Percentiles rank a stretch among this genome's conserved stretches.
Conservation (phyloP, 306 rosid species). For the Ormosia semicastrata region DNA sequence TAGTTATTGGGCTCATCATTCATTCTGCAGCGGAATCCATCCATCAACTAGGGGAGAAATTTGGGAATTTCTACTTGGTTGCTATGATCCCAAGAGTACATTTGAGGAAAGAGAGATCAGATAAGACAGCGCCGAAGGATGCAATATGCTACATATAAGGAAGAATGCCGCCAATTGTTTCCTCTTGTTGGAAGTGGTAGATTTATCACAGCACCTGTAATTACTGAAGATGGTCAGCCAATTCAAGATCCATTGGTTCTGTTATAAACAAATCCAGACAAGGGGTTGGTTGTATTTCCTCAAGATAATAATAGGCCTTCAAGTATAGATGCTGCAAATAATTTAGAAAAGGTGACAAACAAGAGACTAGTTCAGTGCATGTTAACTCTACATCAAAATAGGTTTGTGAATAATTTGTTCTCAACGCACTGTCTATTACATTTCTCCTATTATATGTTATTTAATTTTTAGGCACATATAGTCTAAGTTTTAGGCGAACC, state of each 20-base stretch:
- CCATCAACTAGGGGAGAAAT: too few species aligned
- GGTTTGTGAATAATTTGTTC: slow-evolving; percentile 51
- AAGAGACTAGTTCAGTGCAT: slow-evolving; percentile 84
- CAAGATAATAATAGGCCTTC: slow-evolving; percentile 37
- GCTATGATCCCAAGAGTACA: too few species aligned
- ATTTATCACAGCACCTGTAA: too few species aligned
- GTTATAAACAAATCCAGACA: slow-evolving; percentile 58
- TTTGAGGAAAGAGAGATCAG: too few species aligned
- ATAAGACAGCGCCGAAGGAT: too few species aligned
- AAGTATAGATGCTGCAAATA: slow-evolving; percentile 31
- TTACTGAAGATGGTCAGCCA: slow-evolving; percentile 78
- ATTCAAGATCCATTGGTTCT: slow-evolving; percentile 79
- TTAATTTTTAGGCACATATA: neutral
- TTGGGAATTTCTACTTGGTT: too few species aligned
- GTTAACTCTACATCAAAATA: slow-evolving; percentile 96
- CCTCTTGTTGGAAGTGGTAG: too few species aligned
- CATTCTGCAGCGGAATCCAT: too few species aligned
- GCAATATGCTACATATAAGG: too few species aligned
- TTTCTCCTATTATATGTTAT: neutral
- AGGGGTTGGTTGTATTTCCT: slow-evolving; percentile 37
- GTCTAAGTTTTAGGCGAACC: slow-evolving; percentile 12
- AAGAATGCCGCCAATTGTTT: too few species aligned
- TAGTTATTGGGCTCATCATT: too few species aligned
- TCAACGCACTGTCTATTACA: neutral
- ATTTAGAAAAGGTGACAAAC: slow-evolving; percentile 52